Base-by-base conservation (phyloP, 202 grass and related monocot genomes). In the Cymbopogon flexuosus region DNA sequence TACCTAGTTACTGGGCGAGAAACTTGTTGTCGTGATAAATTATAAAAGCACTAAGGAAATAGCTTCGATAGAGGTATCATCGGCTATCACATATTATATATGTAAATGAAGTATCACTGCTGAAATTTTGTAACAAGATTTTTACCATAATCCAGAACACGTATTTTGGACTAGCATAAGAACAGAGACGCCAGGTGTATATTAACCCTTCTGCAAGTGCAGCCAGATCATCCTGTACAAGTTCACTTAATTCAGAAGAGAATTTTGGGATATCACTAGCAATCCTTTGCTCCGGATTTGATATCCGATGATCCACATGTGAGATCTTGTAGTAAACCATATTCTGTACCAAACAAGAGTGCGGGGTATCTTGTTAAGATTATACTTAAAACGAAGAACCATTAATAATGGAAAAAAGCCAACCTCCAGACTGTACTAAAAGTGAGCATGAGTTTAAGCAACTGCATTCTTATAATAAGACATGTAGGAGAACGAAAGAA, bases 281-380 rank as follows among this genome's bases (percentile, higher is more conserved):
- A 85, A 99, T 96, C 70, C 90, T 85, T 79, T 99, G 96, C 62
- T 99, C 96, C 6, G 96, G 96, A 66, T 90, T 99, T 82, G 85
- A 88, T 77, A 96, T 83, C 78, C 87, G 90, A 81, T 93, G 77
- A 71, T 93, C 92, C 78, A 99, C 92, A 57, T 99, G 88, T 65
- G 96, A 99, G 61, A 99, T 91, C 89, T 99, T 99, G 88, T 99
- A 99, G 86, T 96, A 99, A 77, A 91, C 96, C 96, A 99, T 99
- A 82, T 96, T 93, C 96, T 99, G 96, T 39, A 79, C 75, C n/a
- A 77, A 57, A 81, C 62, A 92, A 75, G 16, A 73, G 8, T 21
- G 65, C 3, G 14, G 60, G 51, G 75, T 45, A 51, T 30, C 22
- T 57, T 76, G 79, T 56, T 79, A 83, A 73, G 16, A 49, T 49